Conservation (phyloP, 2,329 filamentous ascomycete species). For the Beauveria bassiana region DNA sequence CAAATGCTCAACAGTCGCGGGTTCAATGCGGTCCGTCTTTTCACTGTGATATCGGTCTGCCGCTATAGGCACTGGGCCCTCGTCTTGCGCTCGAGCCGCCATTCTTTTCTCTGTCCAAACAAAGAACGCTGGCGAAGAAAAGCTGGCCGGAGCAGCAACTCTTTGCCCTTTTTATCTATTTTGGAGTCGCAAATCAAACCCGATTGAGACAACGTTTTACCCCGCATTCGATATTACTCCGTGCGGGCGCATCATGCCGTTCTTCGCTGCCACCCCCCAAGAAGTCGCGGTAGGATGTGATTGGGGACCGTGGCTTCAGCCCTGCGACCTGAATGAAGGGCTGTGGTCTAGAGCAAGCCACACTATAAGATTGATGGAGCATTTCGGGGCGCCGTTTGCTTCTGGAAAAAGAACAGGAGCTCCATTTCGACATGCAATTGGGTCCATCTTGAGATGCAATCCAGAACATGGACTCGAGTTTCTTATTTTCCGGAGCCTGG, state of each 20-base stretch:
- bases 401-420: neutral
- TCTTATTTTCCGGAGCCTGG: too few relatives aligned
- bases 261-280: too few relatives aligned
- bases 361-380: neutral
- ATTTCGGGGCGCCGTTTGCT: neutral
- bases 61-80: neutral
- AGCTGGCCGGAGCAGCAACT: neutral
- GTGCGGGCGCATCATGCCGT: neutral
- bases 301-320: neutral
- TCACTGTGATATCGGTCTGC: neutral
- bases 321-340: neutral
- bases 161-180: neutral
- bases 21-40: neutral
- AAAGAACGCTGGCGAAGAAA: neutral
- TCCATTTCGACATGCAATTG: neutral
- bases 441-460: too few relatives aligned
- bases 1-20: neutral
- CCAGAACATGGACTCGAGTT: too few relatives aligned
- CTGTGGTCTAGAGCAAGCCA: neutral
- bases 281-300: neutral
- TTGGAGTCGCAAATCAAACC: neutral
- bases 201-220: neutral
- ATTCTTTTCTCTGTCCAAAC: neutral
- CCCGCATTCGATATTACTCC: neutral
- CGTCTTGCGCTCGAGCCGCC: neutral